A percentile compares a stretch with the other conserved stretches of the same genome.
Conservation (phyloP, 306 rosid species). For the Rubus parviflorus region DNA sequence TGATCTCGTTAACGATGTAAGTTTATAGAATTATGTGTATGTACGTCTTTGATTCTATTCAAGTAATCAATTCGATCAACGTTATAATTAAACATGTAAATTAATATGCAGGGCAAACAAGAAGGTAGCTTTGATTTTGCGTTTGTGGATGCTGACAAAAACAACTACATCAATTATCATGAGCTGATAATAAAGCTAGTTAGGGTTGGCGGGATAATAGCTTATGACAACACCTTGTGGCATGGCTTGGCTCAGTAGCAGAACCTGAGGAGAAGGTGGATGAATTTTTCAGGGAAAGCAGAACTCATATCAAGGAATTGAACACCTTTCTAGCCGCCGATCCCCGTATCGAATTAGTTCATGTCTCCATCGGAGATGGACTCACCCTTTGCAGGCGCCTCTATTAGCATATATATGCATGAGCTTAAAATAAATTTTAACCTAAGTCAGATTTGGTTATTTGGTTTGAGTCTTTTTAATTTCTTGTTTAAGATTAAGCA, state of each 20-base stretch:
- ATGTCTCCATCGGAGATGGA: slow-evolving; percentile 49
- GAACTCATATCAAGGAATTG: slow-evolving; percentile 26
- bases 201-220: slow-evolving; percentile 53
- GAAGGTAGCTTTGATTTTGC: slow-evolving; percentile 53
- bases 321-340: slow-evolving; percentile 40
- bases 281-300: background rate
- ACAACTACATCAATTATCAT: slow-evolving; percentile 40
- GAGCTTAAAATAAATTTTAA: too few species aligned
- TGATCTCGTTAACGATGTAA: too few species aligned
- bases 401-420: background rate
- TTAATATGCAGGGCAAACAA: slow-evolving; percentile 30
- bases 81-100: background rate
- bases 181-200: slow-evolving; percentile 46
- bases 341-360: slow-evolving; percentile 38
- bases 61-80: background rate
- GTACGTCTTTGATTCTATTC: too few species aligned
- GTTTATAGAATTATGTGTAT: too few species aligned
- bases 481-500: too few species aligned
- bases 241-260: slow-evolving; percentile 50
- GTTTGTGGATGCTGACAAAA: slow-evolving; percentile 59
- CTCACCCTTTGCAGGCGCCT: slow-evolving; percentile 46
- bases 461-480: too few species aligned
- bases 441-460: too few species aligned
- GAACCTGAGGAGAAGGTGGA: slow-evolving; percentile 26
- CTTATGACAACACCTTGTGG: slow-evolving; percentile 66